Percentiles rank a stretch among this genome's conserved stretches.
Conservation (phyloP, 2,329 filamentous ascomycete genomes). For the Domatiomyces globalis region DNA sequence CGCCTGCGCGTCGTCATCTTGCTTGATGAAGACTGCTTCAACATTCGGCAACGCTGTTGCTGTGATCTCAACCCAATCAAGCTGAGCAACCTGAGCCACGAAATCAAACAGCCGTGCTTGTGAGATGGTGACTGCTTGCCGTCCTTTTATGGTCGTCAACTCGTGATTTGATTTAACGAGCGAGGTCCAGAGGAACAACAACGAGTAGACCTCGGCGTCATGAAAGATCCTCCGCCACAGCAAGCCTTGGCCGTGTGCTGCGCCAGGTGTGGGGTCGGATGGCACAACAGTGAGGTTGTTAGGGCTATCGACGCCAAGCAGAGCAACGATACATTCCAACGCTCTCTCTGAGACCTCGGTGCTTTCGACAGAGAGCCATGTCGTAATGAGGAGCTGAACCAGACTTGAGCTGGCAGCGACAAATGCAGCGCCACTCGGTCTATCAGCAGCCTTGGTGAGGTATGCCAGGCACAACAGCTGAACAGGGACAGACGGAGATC, state of each 20-base stretch:
- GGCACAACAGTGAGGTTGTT: conserved; percentile 17
- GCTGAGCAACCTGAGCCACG: conserved; percentile 37
- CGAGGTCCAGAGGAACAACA: conserved; percentile 37
- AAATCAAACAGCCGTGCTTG: conserved; percentile 48
- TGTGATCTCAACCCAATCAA: conserved; percentile 43
- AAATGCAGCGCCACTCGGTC: conserved; percentile 41
- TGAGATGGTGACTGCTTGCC: conserved; percentile 40
- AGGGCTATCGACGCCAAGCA: conserved; percentile 39
- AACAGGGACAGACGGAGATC: conserved; percentile 36
- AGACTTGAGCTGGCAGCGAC: conserved; percentile 44
- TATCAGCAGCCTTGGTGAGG: conserved; percentile 40
- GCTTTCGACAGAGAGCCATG: conserved; percentile 45
- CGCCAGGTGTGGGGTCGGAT: conserved; percentile 3
- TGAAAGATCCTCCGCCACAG: conserved; percentile 50
- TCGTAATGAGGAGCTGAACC: conserved; percentile 39
- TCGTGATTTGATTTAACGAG: conserved; percentile 27
- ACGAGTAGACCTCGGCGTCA: conserved; percentile 44
- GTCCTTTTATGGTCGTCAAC: conserved; percentile 28
- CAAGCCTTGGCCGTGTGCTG: conserved; percentile 35
- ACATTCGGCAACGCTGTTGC: conserved; percentile 38
- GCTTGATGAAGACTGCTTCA: conserved; percentile 28
- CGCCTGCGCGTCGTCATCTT: conserved; percentile 4
- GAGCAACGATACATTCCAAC: conserved; percentile 36
- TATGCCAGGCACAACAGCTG: conserved; percentile 43
- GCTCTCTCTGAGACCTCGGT: conserved; percentile 42